phyloP scores from a whole-genome alignment of 306 rosid genomes.

The Herpetospermum pedunculosum region DNA sequence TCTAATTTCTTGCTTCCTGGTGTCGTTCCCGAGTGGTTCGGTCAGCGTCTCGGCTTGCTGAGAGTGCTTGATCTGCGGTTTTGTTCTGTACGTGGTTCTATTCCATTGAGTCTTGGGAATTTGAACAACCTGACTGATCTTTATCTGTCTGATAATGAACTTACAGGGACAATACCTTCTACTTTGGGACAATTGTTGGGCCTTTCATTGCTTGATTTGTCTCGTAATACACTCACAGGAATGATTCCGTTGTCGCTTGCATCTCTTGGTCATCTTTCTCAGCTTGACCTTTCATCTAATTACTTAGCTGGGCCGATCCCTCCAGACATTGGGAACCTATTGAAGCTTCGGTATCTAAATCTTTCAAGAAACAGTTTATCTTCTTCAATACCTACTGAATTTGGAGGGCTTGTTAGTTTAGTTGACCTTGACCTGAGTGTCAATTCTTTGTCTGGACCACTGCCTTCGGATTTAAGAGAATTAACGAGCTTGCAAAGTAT shows the following conservation, averaged over 20 bases:
- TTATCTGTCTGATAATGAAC: conserved; percentile 56
- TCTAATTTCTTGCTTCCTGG: conserved; percentile 69
- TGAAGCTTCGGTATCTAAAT: conserved; percentile 56
- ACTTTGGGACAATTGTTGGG: conserved; percentile 37
- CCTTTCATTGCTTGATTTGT: conserved; percentile 68
- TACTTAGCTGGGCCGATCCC: conserved; percentile 47
- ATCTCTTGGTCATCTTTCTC: conserved; percentile 45
- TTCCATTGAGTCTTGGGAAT: conserved; percentile 60
- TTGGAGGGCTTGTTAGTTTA: conserved; percentile 51
- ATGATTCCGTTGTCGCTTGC: conserved; percentile 35
- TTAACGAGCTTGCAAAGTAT: conserved; percentile 48
- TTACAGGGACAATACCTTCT: conserved; percentile 49
- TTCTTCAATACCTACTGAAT: conserved; percentile 43
- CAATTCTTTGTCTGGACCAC: conserved; percentile 41
- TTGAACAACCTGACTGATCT: conserved; percentile 49
- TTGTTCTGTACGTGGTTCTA: conserved; percentile 48
- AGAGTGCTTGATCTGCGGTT: conserved; percentile 71
- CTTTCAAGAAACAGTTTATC: conserved; percentile 50
- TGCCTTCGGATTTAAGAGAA: conserved; percentile 40
- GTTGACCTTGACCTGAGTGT: conserved; percentile 78
- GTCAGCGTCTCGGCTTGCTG: conserved; percentile 28
- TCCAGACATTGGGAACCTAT: conserved; percentile 35
- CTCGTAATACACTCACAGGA: conserved; percentile 44
- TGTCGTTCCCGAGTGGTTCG: conserved; percentile 67
- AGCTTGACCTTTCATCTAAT: conserved; percentile 60